Conservation (phyloP, 495 filamentous ascomycete genomes). For the Neurospora hispaniola region DNA sequence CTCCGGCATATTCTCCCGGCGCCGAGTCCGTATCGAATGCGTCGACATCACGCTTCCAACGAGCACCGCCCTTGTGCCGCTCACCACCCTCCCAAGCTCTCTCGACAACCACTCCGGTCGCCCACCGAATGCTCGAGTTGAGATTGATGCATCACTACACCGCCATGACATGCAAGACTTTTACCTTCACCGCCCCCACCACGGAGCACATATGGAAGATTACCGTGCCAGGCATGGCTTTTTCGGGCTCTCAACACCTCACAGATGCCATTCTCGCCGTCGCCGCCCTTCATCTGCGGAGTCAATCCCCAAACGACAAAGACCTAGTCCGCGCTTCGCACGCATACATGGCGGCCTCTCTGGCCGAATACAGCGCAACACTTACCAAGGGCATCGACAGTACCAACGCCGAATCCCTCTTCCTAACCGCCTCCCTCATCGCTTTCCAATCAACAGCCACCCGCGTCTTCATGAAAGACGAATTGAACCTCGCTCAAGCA, state of each 20-base stretch:
- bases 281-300: slow-evolving; percentile 44
- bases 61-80: slow-evolving; percentile 28
- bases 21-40: slow-evolving; percentile 18
- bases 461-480: slow-evolving; percentile 39
- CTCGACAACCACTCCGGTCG: slow-evolving; percentile 26
- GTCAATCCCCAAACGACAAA: slow-evolving; percentile 37
- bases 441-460: slow-evolving; percentile 48
- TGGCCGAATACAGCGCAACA: slow-evolving; percentile 41
- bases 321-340: slow-evolving; percentile 44
- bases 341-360: slow-evolving; percentile 45
- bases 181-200: slow-evolving; percentile 37
- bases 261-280: slow-evolving; percentile 47
- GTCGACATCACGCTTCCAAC: slow-evolving; percentile 20
- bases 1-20: slow-evolving; percentile 16
- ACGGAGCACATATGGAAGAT: slow-evolving; percentile 43
- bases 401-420: slow-evolving; percentile 44
- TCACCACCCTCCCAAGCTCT: slow-evolving; percentile 25
- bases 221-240: slow-evolving; percentile 44
- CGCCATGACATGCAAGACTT: slow-evolving; percentile 39
- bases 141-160: slow-evolving; percentile 47
- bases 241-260: slow-evolving; percentile 39
- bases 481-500: slow-evolving; percentile 12
- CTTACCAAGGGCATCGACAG: slow-evolving; percentile 39
- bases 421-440: slow-evolving; percentile 43
- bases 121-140: slow-evolving; percentile 39